Percentiles rank a stretch among this genome's conserved stretches.
Evolutionary conservation across 1,284 basidiomycete species (phyloP).

Genomic region (Sanghuangporus baumii): DNA sequence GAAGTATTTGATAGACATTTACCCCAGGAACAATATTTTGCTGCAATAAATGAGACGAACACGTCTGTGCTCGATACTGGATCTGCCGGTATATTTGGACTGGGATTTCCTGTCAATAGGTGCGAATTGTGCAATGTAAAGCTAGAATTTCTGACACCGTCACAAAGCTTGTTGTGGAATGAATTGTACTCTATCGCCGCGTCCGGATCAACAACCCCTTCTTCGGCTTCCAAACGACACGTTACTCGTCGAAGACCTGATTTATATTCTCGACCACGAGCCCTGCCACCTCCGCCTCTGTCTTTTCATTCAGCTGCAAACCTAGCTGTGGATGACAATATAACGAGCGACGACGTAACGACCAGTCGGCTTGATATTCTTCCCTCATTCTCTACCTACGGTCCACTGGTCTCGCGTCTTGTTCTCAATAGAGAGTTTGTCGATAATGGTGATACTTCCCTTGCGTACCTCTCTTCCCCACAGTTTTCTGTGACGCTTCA

Average conservation of each 20-base stretch:
- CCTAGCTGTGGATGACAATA: not conserved
- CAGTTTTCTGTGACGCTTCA: conserved; percentile 34
- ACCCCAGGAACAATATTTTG: conserved; percentile 38
- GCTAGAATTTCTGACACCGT: not conserved
- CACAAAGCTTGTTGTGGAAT: conserved; percentile 11
- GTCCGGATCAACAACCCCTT: not conserved
- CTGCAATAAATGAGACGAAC: conserved; percentile 49
- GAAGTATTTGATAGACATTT: not conserved
- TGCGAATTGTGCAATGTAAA: conserved; percentile 19
- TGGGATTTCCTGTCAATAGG: conserved; percentile 57
- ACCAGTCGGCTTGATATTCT: conserved; percentile 6
- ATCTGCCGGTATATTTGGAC: conserved; percentile 47
- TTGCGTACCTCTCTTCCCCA: conserved; percentile 9
- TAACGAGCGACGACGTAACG: not conserved
- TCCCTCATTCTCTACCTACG: conserved; percentile 19
- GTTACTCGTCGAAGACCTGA: not conserved
- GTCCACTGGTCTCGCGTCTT: conserved; percentile 20
- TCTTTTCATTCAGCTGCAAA: not conserved
- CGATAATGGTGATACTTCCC: not conserved
- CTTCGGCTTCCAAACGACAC: not conserved
- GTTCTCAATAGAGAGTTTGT: conserved; percentile 1
- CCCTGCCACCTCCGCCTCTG: not conserved
- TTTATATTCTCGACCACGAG: not conserved
- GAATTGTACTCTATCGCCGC: conserved; percentile 1
- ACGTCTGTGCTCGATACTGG: conserved; percentile 39